Evolutionary conservation across 2,329 filamentous ascomycete genomes (phyloP).

Genomic region (Samsoniella hepiali): DNA sequence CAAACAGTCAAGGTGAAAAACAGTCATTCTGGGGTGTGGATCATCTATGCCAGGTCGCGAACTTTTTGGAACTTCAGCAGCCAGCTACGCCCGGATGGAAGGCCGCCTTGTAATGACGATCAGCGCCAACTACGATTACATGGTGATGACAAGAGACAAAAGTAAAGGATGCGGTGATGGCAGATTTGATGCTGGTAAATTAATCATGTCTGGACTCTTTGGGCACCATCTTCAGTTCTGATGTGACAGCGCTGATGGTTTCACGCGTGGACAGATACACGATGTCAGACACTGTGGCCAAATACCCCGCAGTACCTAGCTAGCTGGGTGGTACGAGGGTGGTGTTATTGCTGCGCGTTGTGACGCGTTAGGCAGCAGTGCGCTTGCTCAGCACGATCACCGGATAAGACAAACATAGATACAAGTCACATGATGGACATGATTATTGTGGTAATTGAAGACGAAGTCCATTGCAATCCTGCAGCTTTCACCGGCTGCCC

Average conservation of each 20-base stretch:
- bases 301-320: too few species aligned
- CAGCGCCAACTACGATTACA: not conserved
- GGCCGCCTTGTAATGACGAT: conserved; percentile 28
- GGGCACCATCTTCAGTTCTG: too few species aligned
- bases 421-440: not conserved
- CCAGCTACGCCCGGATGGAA: conserved; percentile 31
- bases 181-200: not conserved
- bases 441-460: not conserved
- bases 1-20: conserved; percentile 28
- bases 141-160: not conserved
- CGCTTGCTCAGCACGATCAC: too few species aligned
- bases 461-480: conserved; percentile 33
- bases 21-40: conserved; percentile 41
- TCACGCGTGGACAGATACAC: too few species aligned
- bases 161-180: not conserved
- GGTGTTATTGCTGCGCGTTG: too few species aligned
- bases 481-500: conserved; percentile 35
- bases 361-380: too few species aligned
- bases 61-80: conserved; percentile 33
- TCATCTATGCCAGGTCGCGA: conserved; percentile 35
- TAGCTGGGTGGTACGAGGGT: too few species aligned
- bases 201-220: too few species aligned
- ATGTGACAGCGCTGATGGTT: too few species aligned
- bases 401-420: too few species aligned
- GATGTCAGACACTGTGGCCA: too few species aligned